Percentiles rank a stretch among this genome's conserved stretches.
Conservation (phyloP, 75 land plant species). For the Selaginella moellendorffii region DNA sequence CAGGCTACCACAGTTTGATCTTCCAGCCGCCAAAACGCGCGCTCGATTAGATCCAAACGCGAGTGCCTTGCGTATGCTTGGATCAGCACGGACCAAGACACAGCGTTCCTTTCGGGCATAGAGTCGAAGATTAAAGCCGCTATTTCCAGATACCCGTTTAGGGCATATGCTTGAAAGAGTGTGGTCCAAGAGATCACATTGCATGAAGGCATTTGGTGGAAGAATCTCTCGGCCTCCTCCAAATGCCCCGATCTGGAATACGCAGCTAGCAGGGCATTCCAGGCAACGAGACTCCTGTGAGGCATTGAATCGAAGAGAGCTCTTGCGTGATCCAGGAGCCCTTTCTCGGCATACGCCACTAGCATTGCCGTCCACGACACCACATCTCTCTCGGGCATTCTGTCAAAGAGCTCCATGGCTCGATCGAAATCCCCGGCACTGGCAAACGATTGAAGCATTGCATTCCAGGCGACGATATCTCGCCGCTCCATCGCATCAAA, state of each 20-base stretch:
- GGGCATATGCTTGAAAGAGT: neutral
- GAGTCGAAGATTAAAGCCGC: neutral
- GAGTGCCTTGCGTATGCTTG: neutral
- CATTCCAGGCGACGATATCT: neutral
- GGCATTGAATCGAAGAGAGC: neutral
- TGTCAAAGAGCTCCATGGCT: neutral
- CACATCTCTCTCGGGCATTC: neutral
- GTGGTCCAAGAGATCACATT: neutral
- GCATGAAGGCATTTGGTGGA: neutral
- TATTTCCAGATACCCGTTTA: neutral
- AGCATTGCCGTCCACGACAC: neutral
- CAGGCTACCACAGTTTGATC: neutral
- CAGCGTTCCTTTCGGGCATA: neutral
- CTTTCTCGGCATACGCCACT: neutral
- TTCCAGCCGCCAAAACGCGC: neutral
- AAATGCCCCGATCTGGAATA: neutral
- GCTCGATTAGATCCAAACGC: neutral
- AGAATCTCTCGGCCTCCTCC: neutral
- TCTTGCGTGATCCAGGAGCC: neutral
- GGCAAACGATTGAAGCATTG: neutral
- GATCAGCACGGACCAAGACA: neutral
- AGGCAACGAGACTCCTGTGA: neutral
- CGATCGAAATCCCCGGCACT: neutral
- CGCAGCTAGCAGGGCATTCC: constrained; percentile 1
- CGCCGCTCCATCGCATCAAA: neutral